Evolutionary conservation across 768 basidiomycete species (phyloP).

Genomic region (Tulasnella sp.): DNA sequence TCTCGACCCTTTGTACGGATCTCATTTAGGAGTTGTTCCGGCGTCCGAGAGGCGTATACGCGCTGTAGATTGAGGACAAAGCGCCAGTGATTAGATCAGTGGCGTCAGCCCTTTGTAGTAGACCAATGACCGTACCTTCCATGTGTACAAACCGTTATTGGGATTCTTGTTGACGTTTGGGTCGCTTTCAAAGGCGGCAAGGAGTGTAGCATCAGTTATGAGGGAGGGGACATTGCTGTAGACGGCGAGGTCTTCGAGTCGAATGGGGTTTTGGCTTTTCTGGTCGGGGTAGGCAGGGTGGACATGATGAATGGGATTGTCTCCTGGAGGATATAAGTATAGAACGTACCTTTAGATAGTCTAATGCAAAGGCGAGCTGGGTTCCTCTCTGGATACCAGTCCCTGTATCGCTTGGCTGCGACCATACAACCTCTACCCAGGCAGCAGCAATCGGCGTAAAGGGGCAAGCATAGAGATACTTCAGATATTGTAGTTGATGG

Average conservation of each 20-base stretch:
- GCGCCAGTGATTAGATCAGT: slow-evolving; percentile 33
- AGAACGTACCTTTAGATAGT: slow-evolving; percentile 55
- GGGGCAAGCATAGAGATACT: no score
- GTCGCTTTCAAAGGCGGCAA: slow-evolving; percentile 72
- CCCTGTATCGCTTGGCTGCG: slow-evolving; percentile 79
- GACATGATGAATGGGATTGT: no score
- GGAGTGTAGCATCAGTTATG: slow-evolving; percentile 52
- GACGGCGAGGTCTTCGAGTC: slow-evolving; percentile 77
- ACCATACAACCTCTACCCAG: slow-evolving; percentile 59
- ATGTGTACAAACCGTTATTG: slow-evolving; percentile 75
- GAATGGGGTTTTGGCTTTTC: slow-evolving; percentile 53
- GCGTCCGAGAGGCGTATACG: slow-evolving; percentile 35
- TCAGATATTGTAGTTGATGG: no score
- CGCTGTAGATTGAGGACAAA: slow-evolving; percentile 40
- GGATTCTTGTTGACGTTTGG: slow-evolving; percentile 69
- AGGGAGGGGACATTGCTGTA: slow-evolving; percentile 61
- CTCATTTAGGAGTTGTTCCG: slow-evolving; percentile 69
- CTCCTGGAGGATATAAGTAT: no score
- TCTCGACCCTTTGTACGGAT: slow-evolving; percentile 75
- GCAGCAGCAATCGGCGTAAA: no score
- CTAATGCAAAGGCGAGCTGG: slow-evolving; percentile 73
- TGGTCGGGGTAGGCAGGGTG: slow-evolving; percentile 27
- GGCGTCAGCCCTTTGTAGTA: background rate
- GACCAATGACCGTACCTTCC: slow-evolving; percentile 43
- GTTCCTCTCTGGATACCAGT: slow-evolving; percentile 74